Percentiles rank a stretch among this genome's conserved stretches.
phyloP scores from a whole-genome alignment of 495 filamentous ascomycete species.

The Talaromyces ruber region DNA sequence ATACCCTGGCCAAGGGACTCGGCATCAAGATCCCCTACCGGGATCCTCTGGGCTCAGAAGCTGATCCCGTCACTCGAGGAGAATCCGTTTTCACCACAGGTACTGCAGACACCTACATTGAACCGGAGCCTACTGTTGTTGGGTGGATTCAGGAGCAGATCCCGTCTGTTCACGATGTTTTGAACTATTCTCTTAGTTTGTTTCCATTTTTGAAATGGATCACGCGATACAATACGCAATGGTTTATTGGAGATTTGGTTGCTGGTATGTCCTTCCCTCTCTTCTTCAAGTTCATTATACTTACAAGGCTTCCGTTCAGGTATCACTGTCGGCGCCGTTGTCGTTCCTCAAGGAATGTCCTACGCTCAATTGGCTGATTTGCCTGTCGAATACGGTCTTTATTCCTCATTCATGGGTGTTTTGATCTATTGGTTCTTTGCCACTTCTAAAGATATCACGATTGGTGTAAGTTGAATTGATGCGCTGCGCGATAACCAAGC shows the following conservation, averaged over 20 bases:
- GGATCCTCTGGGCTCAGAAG: conserved; percentile 39
- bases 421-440: conserved; percentile 98
- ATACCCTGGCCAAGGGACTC: conserved; percentile 66
- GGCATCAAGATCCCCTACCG: conserved; percentile 75
- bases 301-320: conserved; percentile 34
- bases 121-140: conserved; percentile 63
- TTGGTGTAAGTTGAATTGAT: conserved; percentile 57
- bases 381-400: conserved; percentile 74
- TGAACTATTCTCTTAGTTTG: conserved; percentile 54
- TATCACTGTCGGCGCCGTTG: conserved; percentile 90
- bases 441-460: conserved; percentile 98
- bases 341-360: conserved; percentile 96
- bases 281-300: background rate
- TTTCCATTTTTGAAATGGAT: conserved; percentile 93
- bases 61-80: conserved; percentile 54
- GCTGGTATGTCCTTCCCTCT: conserved; percentile 54
- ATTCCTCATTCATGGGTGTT: conserved; percentile 97
- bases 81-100: conserved; percentile 73
- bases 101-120: conserved; percentile 73
- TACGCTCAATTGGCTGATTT: conserved; percentile 83
- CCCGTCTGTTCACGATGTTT: conserved; percentile 47
- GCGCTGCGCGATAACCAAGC: conserved; percentile 2
- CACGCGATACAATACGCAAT: conserved; percentile 74
- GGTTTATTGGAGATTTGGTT: conserved; percentile 81
- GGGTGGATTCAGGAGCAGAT: conserved; percentile 62